These are phyloP conservation scores for Hanseniaspora uvarum DNA, from an alignment of 1,139 yeast genomes.

Conservation along the genomic window DNA sequence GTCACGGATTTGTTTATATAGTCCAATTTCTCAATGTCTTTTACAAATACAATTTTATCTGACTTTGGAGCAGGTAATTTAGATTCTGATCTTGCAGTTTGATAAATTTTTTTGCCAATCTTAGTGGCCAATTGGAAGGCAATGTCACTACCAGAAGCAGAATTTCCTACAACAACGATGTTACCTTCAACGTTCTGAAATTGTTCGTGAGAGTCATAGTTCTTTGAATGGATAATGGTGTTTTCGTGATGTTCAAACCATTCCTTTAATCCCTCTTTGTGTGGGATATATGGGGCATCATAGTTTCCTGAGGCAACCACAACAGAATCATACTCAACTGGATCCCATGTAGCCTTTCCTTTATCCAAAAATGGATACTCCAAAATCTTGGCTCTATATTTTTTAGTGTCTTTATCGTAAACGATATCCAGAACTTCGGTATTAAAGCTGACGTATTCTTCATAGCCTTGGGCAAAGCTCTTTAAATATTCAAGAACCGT, in stretches of 20 bases:
- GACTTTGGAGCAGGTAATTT: constrained; percentile 37
- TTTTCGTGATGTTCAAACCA: constrained; percentile 41
- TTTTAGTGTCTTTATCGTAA: constrained; percentile 25
- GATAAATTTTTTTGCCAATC: constrained; percentile 32
- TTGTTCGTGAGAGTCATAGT: constrained; percentile 43
- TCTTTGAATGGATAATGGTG: constrained; percentile 46
- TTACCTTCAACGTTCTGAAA: constrained; percentile 33
- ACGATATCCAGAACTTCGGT: constrained; percentile 34
- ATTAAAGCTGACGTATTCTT: constrained; percentile 32
- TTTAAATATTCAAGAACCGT: constrained; percentile 42
- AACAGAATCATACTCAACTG: constrained; percentile 42
- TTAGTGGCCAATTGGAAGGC: constrained; percentile 39
- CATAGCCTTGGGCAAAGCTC: constrained; percentile 38
- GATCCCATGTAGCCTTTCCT: constrained; percentile 20
- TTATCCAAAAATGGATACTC: constrained; percentile 32
- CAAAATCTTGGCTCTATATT: constrained; percentile 40
- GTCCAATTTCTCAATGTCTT: constrained; percentile 34
- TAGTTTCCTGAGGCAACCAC: constrained; percentile 51
- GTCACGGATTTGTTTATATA: constrained; percentile 31
- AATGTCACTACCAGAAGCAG: constrained; percentile 50
- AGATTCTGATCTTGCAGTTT: constrained; percentile 37
- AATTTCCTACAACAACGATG: constrained; percentile 47
- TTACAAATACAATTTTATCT: constrained; percentile 35
- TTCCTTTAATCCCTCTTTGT: constrained; percentile 43
- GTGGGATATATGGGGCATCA: constrained; percentile 48